Base-by-base conservation (phyloP, 2,329 filamentous ascomycete genomes). In the Knufia fluminis region DNA sequence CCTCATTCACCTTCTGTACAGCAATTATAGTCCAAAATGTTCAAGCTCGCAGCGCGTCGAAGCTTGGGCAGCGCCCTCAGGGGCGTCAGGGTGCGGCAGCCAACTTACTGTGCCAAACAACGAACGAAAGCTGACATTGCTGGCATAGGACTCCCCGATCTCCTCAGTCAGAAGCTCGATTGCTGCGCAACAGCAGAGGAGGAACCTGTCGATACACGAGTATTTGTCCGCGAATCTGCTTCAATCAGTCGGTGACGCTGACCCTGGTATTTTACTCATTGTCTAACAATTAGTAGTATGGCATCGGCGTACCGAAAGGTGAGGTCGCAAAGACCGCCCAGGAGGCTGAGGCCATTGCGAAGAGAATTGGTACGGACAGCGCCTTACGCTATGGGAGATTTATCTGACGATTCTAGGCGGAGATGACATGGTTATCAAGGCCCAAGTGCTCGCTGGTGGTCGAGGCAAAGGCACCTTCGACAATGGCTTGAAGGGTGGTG, bases 381-480 rank as follows among this genome's bases (percentile, higher is more conserved):
- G 19, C 31, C 3, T 14, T 22, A 44, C 22, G 9, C 9, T 14
- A n/a, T 2, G 20, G 17, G 32, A 50, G 46, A 44, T 20, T 40
- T 38, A 22, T 35, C 48, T 55, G 42, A 54, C 35, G 32, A 32
- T 12, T 55, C 51, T 61, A 76, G 85, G 79, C 60, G 79, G 79
- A 63, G 91, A 94, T 67, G 92, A 98, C 70, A 91, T 96, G 82
- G 92, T 98, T 62, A 97, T 98, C 80, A 98, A 98, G 81, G 92
- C 92, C 55, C 92, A 98, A 77, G 92, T 98, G 54, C 85, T 98
- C 56, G 92, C 92, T 56, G 92, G 92, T 73, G 92, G 92, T 59
- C 86, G 92, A 76, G 92, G 92, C 73, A 98, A 98, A 79, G 92
- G 92, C 61, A 84, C 82, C 62, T 98, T 98, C 68, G 89, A 95